These are phyloP conservation scores for Kregervanrija delftensis DNA, from an alignment of 805 yeast genomes.

Conservation along the genomic window DNA sequence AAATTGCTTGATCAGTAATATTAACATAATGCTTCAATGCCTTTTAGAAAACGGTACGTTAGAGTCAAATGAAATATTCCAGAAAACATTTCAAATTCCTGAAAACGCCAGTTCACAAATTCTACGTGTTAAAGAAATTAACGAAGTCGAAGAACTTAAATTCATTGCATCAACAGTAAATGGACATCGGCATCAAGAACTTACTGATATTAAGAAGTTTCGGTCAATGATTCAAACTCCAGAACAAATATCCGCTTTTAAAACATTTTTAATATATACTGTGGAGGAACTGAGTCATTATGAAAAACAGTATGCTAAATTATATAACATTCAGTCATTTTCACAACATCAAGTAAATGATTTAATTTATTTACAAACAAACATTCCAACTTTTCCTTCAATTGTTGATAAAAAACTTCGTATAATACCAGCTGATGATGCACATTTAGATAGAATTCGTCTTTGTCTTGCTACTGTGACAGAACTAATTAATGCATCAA, in stretches of 20 bases:
- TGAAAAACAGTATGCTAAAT: conserved; percentile 22
- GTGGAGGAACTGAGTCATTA: conserved; percentile 33
- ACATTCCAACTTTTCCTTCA: conserved; percentile 8
- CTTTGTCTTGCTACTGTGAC: conserved; percentile 6
- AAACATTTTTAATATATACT: conserved; percentile 42
- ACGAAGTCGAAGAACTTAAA: too few species aligned
- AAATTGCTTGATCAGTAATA: conserved; percentile 38
- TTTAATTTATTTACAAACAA: conserved; percentile 10
- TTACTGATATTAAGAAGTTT: too few species aligned
- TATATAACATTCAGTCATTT: conserved; percentile 24
- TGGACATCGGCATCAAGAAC: too few species aligned
- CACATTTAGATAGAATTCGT: conserved; percentile 4
- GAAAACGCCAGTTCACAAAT: conserved; percentile 19
- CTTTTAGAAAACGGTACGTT: conserved; percentile 20
- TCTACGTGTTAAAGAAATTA: too few species aligned
- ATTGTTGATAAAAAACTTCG: conserved; percentile 4
- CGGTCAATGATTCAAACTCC: conserved; percentile 18
- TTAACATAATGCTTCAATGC: conserved; percentile 44
- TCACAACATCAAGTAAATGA: conserved; percentile 30
- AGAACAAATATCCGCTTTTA: conserved; percentile 37
- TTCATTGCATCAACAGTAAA: conserved; percentile 7
- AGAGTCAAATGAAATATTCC: background rate
- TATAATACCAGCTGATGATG: background rate
- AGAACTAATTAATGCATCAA: conserved; percentile 27
- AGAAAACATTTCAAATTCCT: conserved; percentile 36